Evolutionary conservation across 208 protist species (phyloP).

Genomic region (Zelonia costaricensis): DNA sequence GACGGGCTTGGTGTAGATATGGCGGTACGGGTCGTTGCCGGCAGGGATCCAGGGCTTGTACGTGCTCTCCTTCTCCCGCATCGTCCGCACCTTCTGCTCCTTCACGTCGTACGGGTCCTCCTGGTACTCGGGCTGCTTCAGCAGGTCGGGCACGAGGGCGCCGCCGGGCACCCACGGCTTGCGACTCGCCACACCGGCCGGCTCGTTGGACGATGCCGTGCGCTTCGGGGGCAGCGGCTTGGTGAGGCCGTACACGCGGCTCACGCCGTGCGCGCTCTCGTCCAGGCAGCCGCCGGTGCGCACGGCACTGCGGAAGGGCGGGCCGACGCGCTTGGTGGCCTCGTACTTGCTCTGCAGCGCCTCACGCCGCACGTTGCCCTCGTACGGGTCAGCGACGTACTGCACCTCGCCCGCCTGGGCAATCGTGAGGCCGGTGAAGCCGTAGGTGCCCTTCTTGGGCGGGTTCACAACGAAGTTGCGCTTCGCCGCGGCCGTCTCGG

Average conservation of each 20-base stretch:
- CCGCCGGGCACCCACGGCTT: constrained; percentile 79
- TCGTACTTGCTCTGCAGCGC: constrained; percentile 40
- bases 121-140: constrained; percentile 81
- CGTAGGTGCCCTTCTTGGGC: constrained; percentile 90
- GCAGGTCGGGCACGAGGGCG: constrained; percentile 66
- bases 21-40: constrained; percentile 74
- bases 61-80: constrained; percentile 53
- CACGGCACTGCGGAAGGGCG: constrained; percentile 70
- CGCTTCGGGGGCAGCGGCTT: constrained; percentile 74
- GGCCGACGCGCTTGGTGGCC: constrained; percentile 16
- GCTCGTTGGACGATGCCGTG: constrained; percentile 11
- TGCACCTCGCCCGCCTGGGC: constrained; percentile 71
- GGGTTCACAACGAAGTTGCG: constrained; percentile 83
- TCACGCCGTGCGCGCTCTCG: constrained; percentile 72
- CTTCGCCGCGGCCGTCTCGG: constrained; percentile 30
- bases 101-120: constrained; percentile 91
- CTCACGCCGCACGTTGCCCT: constrained; percentile 35
- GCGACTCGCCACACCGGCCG: constrained; percentile 11
- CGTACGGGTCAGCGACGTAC: constrained; percentile 82
- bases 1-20: constrained; percentile 81
- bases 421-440: constrained; percentile 84
- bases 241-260: constrained; percentile 73
- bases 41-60: constrained; percentile 79
- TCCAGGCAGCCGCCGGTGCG: constrained; percentile 75
- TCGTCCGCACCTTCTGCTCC: constrained; percentile 65